Conservation (phyloP, 2,329 filamentous ascomycete genomes). For the Ceratocystis albifundus region DNA sequence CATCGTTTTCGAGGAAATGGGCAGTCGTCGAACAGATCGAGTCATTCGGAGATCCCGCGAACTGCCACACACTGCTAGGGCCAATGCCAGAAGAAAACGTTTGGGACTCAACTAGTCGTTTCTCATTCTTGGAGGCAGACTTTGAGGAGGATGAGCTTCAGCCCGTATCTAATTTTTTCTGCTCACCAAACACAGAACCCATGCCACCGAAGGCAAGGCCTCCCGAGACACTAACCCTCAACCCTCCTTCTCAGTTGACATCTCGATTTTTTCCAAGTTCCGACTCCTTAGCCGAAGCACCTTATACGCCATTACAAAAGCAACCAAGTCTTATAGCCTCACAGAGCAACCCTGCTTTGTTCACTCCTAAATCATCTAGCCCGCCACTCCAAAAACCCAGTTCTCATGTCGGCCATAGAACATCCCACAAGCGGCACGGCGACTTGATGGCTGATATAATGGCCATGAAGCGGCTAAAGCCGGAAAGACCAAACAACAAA, state of each 20-base stretch:
- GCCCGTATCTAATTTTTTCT: not conserved
- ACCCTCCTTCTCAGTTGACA: not conserved
- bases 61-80: not conserved
- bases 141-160: not conserved
- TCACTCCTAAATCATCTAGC: conserved; percentile 9
- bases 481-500: not conserved
- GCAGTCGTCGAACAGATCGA: not conserved
- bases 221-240: not conserved
- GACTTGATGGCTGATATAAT: conserved; percentile 14
- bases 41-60: not conserved
- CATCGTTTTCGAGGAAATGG: not conserved
- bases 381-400: not conserved
- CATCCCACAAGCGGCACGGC: conserved; percentile 14
- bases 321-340: not conserved
- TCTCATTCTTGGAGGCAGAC: conserved; percentile 2
- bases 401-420: not conserved
- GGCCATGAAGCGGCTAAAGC: conserved; percentile 8
- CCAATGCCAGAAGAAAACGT: not conserved
- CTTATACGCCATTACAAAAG: not conserved
- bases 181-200: not conserved
- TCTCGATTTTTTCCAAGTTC: conserved; percentile 8
- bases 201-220: not conserved
- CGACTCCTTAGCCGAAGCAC: not conserved
- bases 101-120: not conserved
- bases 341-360: not conserved